Conservation (phyloP, 192 early-diverging fungal genomes). For the Thoreauomyces humboldtii region DNA sequence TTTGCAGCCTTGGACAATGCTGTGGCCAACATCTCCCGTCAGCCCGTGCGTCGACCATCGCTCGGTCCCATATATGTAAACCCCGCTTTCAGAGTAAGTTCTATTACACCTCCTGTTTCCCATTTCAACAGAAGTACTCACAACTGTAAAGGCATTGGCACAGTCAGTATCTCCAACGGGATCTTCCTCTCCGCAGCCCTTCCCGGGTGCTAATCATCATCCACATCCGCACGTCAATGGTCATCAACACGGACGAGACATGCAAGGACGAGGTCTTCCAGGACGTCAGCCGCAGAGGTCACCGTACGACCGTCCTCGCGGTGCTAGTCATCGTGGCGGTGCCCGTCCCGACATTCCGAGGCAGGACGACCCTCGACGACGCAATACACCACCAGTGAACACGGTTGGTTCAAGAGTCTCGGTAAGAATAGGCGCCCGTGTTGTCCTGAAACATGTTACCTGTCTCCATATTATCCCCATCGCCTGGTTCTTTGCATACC, state of each 20-base stretch:
- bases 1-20: conserved; percentile 51
- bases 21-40: conserved; percentile 28
- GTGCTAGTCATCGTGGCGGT: too few relatives aligned
- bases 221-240: background rate
- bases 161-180: conserved; percentile 4
- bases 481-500: too few relatives aligned
- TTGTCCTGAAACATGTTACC: too few relatives aligned
- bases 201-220: background rate
- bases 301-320: background rate
- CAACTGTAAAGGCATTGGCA: background rate
- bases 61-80: conserved; percentile 53
- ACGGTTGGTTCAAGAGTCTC: too few relatives aligned
- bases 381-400: too few relatives aligned
- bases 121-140: background rate
- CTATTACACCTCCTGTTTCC: background rate
- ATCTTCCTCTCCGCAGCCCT: background rate
- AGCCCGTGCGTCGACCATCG: conserved; percentile 20
- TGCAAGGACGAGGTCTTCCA: too few relatives aligned
- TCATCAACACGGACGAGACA: too few relatives aligned
- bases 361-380: too few relatives aligned
- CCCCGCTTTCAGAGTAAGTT: conserved; percentile 54
- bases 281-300: background rate
- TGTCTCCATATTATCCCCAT: too few relatives aligned
- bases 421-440: too few relatives aligned
- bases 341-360: too few relatives aligned